Evolutionary conservation across 495 filamentous ascomycete species (phyloP).

Genomic region (Tuber magnatum): DNA sequence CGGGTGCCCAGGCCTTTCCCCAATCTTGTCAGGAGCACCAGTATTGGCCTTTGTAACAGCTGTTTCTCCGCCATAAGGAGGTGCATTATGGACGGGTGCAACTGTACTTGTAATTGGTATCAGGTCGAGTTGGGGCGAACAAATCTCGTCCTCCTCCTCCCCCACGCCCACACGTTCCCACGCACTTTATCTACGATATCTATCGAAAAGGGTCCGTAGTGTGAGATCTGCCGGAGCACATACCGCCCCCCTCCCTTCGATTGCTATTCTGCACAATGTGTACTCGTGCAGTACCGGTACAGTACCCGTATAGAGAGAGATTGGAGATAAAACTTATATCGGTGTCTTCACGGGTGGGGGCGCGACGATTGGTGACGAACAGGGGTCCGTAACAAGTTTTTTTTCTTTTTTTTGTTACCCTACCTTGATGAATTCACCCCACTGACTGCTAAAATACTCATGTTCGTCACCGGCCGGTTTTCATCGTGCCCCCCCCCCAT

Average conservation of each 20-base stretch:
- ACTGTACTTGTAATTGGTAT: not conserved
- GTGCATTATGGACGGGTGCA: too few relatives aligned
- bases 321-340: not conserved
- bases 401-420: not conserved
- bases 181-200: conserved; percentile 1
- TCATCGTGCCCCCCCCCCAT: not conserved
- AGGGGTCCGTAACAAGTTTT: not conserved
- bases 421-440: not conserved
- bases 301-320: not conserved
- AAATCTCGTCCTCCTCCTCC: not conserved
- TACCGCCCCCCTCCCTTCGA: not conserved
- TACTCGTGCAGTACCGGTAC: too few relatives aligned
- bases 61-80: too few relatives aligned
- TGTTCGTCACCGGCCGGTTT: not conserved
- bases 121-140: not conserved
- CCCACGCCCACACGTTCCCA: not conserved
- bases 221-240: not conserved
- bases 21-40: too few relatives aligned
- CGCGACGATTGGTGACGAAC: not conserved
- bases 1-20: too few relatives aligned
- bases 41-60: too few relatives aligned
- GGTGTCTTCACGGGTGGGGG: not conserved
- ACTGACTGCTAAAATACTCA: not conserved
- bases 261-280: not conserved
- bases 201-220: not conserved